A percentile compares a stretch with the other conserved stretches of the same genome.
Evolutionary conservation across 345 rosid genomes (phyloP).

Genomic region (Eucalyptus viminalis): DNA sequence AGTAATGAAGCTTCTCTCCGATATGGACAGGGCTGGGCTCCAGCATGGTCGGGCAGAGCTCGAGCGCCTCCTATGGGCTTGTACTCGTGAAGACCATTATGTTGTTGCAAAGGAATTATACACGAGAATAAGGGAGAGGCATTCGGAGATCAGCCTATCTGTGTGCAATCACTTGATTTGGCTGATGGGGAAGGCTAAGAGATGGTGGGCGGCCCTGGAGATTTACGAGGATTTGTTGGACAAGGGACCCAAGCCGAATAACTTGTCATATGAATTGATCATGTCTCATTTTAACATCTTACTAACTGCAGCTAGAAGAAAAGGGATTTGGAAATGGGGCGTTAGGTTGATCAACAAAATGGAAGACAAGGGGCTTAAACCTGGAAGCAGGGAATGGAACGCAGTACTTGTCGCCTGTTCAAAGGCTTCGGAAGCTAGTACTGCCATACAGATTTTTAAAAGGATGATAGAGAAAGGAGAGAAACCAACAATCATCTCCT

Average conservation of each 20-base stretch:
- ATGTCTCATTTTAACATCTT: constrained; percentile 68
- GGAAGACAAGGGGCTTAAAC: constrained; percentile 84
- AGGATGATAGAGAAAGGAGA: constrained; percentile 85
- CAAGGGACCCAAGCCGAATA: constrained; percentile 78
- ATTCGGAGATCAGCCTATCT: constrained; percentile 55
- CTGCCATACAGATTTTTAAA: constrained; percentile 70
- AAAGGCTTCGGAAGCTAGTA: constrained; percentile 69
- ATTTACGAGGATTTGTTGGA: constrained; percentile 86
- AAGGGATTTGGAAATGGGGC: constrained; percentile 94
- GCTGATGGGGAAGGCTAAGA: constrained; percentile 91
- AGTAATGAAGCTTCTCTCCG: constrained; percentile 53
- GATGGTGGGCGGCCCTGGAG: constrained; percentile 98
- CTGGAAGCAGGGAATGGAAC: constrained; percentile 72
- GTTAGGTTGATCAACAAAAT: constrained; percentile 65
- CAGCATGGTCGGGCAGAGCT: constrained; percentile 43
- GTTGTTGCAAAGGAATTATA: constrained; percentile 69
- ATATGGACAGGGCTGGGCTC: constrained; percentile 59
- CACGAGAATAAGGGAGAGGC: constrained; percentile 48
- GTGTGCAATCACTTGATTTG: constrained; percentile 94
- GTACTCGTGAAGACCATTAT: constrained; percentile 70
- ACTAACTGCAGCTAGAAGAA: constrained; percentile 59
- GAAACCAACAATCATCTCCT: constrained; percentile 80
- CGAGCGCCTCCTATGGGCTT: constrained; percentile 88
- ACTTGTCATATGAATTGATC: constrained; percentile 55
- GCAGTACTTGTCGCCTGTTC: constrained; percentile 91